These are phyloP conservation scores for Monosporascus sp. DNA, from an alignment of 2,329 filamentous ascomycete genomes.

Conservation along the genomic window DNA sequence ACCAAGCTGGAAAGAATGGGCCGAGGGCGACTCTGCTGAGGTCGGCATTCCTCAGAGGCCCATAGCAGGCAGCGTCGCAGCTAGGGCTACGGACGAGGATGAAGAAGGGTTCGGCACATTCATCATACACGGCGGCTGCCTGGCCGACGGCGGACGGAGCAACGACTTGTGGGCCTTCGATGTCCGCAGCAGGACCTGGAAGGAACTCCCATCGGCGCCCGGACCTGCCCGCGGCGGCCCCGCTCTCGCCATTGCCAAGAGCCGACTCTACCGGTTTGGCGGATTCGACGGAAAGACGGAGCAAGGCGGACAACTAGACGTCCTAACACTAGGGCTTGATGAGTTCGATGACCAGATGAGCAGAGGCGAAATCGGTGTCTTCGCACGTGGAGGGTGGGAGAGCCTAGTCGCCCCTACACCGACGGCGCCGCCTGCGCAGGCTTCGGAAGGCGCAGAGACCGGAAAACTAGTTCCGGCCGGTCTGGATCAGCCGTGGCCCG, in stretches of 20 bases:
- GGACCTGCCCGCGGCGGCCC: constrained; percentile 62
- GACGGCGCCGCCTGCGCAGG: constrained; percentile 21
- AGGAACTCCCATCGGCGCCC: constrained; percentile 60
- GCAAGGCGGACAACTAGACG: constrained; percentile 66
- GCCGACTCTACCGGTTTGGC: constrained; percentile 70
- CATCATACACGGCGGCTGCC: constrained; percentile 71
- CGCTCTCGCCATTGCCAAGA: constrained; percentile 57
- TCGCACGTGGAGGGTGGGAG: constrained; percentile 49
- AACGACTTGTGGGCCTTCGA: constrained; percentile 77
- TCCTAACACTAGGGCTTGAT: constrained; percentile 53
- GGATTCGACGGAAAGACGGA: constrained; percentile 69
- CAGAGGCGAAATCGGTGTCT: constrained; percentile 44
- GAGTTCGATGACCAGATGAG: constrained; percentile 45
- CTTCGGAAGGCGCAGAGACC: constrained; percentile 8
- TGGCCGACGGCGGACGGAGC: constrained; percentile 53
- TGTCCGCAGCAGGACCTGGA: constrained; percentile 59
- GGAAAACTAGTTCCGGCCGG: constrained; percentile 19
- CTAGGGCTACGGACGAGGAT: constrained; percentile 54
- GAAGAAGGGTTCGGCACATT: constrained; percentile 61
- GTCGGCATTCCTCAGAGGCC: constrained; percentile 55
- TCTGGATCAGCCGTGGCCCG: constrained; percentile 36
- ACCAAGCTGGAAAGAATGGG: constrained; percentile 50
- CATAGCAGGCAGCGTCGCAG: constrained; percentile 51
- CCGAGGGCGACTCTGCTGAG: constrained; percentile 46
- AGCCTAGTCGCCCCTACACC: constrained; percentile 36